Base-by-base conservation (phyloP, 2,329 filamentous ascomycete genomes). In the Diaporthe capsici region DNA sequence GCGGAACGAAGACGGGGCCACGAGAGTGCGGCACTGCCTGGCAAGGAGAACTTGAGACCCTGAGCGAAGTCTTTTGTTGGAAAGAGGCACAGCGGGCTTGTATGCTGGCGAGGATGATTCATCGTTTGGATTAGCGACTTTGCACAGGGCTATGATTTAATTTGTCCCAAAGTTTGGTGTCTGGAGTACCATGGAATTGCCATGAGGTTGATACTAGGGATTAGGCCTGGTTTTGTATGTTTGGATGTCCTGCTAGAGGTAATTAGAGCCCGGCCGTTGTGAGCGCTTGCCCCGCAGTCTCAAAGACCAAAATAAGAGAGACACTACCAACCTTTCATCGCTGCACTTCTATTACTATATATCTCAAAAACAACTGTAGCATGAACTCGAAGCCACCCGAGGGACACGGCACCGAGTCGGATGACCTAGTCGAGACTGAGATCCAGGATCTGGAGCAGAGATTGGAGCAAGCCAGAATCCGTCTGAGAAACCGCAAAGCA, bases 361-460 rank as follows among this genome's bases (percentile, higher is more conserved):
- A 70, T 55, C 10, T 60, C 70, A 39, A 34, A 28, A 71, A 22
- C 12, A 31, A 22, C 25, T 53, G 22, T 39, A 76, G 58, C 55
- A 77, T 77, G 76, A 65, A 51, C 37, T 42, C 74, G 22, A 37
- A 39, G 42, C 34, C 42, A 3, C 37, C 39, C 7, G 37, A 55
- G 13, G 15, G 2, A 20, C 28, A 65, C 67, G 57, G 58, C 37
- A 28, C 15, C 39, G 58, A 71, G 68, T 75, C 76, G 15, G 31
- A 44, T 12, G 47, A 70, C 4, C 78, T 78, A 17, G 81, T 85
- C 39, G 83, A 87, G 76, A 81, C 88, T 82, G 91, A 94, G 82
- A 91, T 94, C 77, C 84, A 84, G 10, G 86, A 89, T 28, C 85
- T 94, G 15, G 91, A 94, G 37, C 53, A 60, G n/a, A 73, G 42